Evolutionary conservation across 1,284 basidiomycete genomes (phyloP).

Genomic region (Marasmius tenuissimus): DNA sequence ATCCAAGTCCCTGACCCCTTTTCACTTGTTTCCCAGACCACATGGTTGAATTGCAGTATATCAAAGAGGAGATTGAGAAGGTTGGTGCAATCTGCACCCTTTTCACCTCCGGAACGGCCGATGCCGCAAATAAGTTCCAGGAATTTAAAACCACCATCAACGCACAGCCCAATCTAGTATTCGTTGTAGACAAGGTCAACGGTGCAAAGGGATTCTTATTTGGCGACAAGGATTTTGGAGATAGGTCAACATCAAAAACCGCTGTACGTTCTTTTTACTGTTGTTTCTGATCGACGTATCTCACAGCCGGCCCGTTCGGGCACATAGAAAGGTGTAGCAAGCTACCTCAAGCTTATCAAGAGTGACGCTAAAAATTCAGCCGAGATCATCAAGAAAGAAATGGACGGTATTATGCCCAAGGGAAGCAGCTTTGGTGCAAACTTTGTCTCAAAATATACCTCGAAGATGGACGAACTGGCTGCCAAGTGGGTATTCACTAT

Average conservation of each 20-base stretch:
- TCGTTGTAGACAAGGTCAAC: constrained; percentile 8
- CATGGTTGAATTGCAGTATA: constrained; percentile 14
- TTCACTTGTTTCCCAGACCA: not conserved
- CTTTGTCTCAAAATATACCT: not conserved
- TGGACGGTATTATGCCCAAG: not conserved
- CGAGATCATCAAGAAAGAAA: not conserved
- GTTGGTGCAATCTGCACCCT: constrained; percentile 9
- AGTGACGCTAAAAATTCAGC: not conserved
- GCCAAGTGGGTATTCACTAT: not conserved
- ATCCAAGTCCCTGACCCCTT: not conserved
- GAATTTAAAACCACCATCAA: constrained; percentile 8
- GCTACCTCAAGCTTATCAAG: constrained; percentile 7
- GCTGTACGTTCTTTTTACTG: constrained; percentile 6
- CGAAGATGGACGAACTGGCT: not conserved
- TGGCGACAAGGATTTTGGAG: constrained; percentile 1
- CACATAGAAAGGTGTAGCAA: constrained; percentile 4
- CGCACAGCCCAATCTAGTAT: constrained; percentile 1
- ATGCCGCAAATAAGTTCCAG: not conserved
- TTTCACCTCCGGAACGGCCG: not conserved
- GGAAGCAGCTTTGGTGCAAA: not conserved
- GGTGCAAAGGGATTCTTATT: constrained; percentile 12
- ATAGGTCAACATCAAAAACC: constrained; percentile 5
- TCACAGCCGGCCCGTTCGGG: not conserved
- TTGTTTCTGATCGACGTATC: not conserved
- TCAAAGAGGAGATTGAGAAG: constrained; percentile 6